phyloP scores from a whole-genome alignment of 768 basidiomycete genomes.

The Lentinula raphanica region DNA sequence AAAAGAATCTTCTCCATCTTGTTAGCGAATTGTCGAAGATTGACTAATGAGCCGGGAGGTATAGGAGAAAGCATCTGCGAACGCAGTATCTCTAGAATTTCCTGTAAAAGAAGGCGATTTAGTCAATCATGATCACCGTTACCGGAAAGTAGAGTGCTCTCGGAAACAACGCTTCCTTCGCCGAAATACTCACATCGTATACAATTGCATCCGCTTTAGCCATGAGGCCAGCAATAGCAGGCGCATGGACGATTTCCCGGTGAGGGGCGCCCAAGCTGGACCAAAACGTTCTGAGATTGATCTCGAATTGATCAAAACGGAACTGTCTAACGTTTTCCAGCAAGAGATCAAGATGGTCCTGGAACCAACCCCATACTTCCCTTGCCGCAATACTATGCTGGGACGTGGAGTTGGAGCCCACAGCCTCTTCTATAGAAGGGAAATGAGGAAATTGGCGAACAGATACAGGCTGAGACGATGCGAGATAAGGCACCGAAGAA shows the following conservation, averaged over 20 bases:
- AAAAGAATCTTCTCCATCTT: constrained; percentile 91
- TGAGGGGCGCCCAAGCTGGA: constrained; percentile 64
- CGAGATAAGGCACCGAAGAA: constrained; percentile 41
- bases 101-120: constrained; percentile 41
- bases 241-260: constrained; percentile 85
- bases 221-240: constrained; percentile 84
- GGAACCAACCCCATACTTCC: constrained; percentile 91
- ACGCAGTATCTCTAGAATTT: constrained; percentile 82
- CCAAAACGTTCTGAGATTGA: constrained; percentile 86
- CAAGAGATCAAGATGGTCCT: constrained; percentile 81
- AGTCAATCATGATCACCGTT: constrained; percentile 14
- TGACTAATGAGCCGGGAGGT: constrained; percentile 58
- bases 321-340: constrained; percentile 72
- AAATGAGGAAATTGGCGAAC: constrained; percentile 77
- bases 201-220: constrained; percentile 86
- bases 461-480: constrained; percentile 49
- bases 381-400: constrained; percentile 74
- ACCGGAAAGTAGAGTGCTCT: constrained; percentile 1
- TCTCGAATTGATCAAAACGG: constrained; percentile 87
- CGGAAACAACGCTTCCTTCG: neutral
- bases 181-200: constrained; percentile 73
- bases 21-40: constrained; percentile 74
- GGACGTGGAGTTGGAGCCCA: constrained; percentile 68
- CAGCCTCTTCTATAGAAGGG: constrained; percentile 82
- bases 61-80: constrained; percentile 82